Percentiles rank a stretch among this genome's conserved stretches.
These are phyloP conservation scores for Phytophthora macrochlamydospora DNA, from an alignment of 352 stramenopile genomes.

Conservation along the genomic window DNA sequence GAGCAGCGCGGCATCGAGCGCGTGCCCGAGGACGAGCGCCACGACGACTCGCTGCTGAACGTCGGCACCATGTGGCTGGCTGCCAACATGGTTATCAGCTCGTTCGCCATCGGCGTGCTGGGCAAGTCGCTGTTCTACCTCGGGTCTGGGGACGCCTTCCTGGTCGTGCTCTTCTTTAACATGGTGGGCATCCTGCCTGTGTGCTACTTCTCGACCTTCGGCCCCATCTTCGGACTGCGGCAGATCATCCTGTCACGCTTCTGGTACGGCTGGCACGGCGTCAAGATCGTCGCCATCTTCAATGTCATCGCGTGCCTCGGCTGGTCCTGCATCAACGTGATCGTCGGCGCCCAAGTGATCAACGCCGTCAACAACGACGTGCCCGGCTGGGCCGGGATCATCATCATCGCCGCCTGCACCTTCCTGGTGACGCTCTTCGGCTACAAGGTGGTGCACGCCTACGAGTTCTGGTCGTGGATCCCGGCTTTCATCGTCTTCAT, in stretches of 20 bases:
- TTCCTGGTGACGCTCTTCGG: conserved; percentile 56
- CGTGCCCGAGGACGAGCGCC: conserved; percentile 49
- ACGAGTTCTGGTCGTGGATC: conserved; percentile 62
- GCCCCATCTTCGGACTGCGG: conserved; percentile 45
- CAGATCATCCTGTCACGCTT: conserved; percentile 58
- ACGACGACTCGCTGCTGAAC: conserved; percentile 46
- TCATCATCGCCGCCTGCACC: conserved; percentile 49
- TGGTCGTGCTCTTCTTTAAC: conserved; percentile 50
- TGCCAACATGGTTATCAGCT: conserved; percentile 56
- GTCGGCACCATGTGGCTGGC: conserved; percentile 52
- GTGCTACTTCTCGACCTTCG: conserved; percentile 52
- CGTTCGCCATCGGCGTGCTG: conserved; percentile 49
- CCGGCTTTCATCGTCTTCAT: conserved; percentile 52
- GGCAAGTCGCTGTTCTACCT: conserved; percentile 53
- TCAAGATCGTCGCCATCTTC: conserved; percentile 51
- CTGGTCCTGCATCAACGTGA: conserved; percentile 55
- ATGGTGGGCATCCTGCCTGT: conserved; percentile 49
- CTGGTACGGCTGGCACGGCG: conserved; percentile 54
- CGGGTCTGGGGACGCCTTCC: conserved; percentile 44
- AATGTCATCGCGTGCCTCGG: conserved; percentile 49
- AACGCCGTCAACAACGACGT: conserved; percentile 52
- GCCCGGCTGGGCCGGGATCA: conserved; percentile 47
- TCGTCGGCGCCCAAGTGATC: conserved; percentile 55
- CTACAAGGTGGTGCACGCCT: conserved; percentile 55
- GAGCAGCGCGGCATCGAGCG: conserved; percentile 54